Evolutionary conservation across 169 alveolate genomes (phyloP), one percentile per base, ranked within the genome.

Genomic region (Cyclospora cayetanensis): DNA sequence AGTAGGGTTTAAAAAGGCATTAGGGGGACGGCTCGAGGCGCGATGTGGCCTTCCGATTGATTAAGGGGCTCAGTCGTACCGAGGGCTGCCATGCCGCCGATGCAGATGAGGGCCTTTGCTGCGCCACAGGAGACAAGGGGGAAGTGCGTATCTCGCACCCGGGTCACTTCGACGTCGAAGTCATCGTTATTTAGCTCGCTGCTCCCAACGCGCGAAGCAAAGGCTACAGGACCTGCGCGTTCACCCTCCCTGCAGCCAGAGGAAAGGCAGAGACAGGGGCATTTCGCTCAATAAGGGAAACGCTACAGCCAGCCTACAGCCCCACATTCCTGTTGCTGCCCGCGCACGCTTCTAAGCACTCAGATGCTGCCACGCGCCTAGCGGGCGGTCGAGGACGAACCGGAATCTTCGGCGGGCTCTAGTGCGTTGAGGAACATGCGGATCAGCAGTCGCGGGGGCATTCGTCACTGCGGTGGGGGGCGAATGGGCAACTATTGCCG

Each of bases 111-210:
- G 31, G 77, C 77, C 42, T 65, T 65, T 1, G 77, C 77, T 25
- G 77, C 77, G 35, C 42, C 0, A 65, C 77, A 65, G 31, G 77
- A 65, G 41, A 65, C 77, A 5, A 65, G 77, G 11, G 77, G 77
- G 18, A 65, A 65, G 15, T 25, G 37, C 4, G 4, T n/a, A 7
- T 27, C 22, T n/a, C 22, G 77, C 0, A 25, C n/a, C 35, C 41
- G 43, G 22, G 31, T 20, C 77, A 65, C 37, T 65, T 65, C 41
- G 5, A 5, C 22, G 5, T 65, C 77, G 25, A 29, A 37, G 11
- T 46, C 20, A 25, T 65, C 77, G 41, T 65, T 42, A n/a, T 22
- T 65, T 22, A 7, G 5, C 35, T 65, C 41, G 37, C 31, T 25
- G 22, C 35, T 65, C 18, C 20, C 18, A 20, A 25, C 77, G 42